Conservation (phyloP, 495 filamentous ascomycete species). For the Neurospora sp. region DNA sequence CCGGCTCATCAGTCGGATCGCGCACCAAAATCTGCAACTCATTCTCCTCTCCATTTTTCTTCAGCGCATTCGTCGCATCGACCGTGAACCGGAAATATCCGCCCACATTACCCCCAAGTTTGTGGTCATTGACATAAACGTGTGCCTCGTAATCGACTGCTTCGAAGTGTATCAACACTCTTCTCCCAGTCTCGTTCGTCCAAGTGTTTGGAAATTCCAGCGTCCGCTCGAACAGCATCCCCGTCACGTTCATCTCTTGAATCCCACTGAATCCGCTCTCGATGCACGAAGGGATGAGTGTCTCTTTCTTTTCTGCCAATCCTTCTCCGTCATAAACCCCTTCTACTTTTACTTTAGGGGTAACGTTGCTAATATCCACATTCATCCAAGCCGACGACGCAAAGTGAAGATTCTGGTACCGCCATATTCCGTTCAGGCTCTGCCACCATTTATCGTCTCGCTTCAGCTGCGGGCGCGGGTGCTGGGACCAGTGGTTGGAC, state of each 20-base stretch:
- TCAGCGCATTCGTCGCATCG: constrained; percentile 45
- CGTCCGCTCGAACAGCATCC: constrained; percentile 51
- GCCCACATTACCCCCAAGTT: constrained; percentile 46
- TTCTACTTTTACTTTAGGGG: not conserved
- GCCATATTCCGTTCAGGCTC: constrained; percentile 58
- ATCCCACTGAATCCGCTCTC: constrained; percentile 41
- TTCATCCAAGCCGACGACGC: not conserved
- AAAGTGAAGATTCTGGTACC: constrained; percentile 30
- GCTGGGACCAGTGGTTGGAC: constrained; percentile 53
- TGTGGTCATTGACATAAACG: constrained; percentile 50
- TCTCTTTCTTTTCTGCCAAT: constrained; percentile 21
- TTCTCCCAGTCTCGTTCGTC: constrained; percentile 14
- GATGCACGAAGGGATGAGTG: constrained; percentile 55
- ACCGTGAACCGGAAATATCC: constrained; percentile 54
- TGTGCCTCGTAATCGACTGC: constrained; percentile 61
- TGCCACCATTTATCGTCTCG: constrained; percentile 43
- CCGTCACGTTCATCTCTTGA: constrained; percentile 26
- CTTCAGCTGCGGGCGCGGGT: constrained; percentile 52
- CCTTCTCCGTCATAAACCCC: not conserved
- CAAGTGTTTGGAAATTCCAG: constrained; percentile 45
- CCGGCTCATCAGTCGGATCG: constrained; percentile 48
- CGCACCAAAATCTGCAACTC: constrained; percentile 53
- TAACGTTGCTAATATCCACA: not conserved
- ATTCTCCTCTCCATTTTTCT: constrained; percentile 28
- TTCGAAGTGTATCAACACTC: constrained; percentile 54